Evolutionary conservation across 2,329 filamentous ascomycete genomes (phyloP).

Genomic region (Ceratocystiopsis sp.): DNA sequence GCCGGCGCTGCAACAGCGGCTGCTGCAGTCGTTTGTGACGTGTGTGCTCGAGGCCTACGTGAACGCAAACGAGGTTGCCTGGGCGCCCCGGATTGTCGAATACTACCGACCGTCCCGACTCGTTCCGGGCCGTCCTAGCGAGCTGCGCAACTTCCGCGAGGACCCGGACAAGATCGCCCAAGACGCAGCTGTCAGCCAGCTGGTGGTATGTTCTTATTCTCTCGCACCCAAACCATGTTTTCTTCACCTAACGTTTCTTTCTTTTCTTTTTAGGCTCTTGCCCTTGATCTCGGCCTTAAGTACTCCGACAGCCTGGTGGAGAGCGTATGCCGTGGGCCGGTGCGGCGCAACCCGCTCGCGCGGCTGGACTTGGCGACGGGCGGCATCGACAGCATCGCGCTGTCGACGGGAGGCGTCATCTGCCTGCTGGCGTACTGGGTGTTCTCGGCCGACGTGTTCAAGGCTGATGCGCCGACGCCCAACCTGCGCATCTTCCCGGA

Average conservation of each 20-base stretch:
- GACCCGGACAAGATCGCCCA: slow-evolving; percentile 42
- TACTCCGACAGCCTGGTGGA: slow-evolving; percentile 28
- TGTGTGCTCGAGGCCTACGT: slow-evolving; percentile 61
- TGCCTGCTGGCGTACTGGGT: slow-evolving; percentile 45
- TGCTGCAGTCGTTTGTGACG: slow-evolving; percentile 63
- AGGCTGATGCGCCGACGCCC: slow-evolving; percentile 34
- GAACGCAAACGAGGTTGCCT: slow-evolving; percentile 40
- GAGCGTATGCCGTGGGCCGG: slow-evolving; percentile 23
- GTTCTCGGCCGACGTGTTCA: slow-evolving; percentile 44
- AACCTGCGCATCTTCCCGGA: slow-evolving; percentile 42
- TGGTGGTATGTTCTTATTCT: slow-evolving; percentile 33
- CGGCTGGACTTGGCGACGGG: slow-evolving; percentile 10
- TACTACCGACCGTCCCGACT: slow-evolving; percentile 47
- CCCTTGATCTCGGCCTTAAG: slow-evolving; percentile 41
- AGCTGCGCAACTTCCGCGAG: slow-evolving; percentile 43
- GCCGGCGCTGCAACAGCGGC: slow-evolving; percentile 39
- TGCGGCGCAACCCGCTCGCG: slow-evolving; percentile 27
- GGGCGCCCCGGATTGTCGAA: slow-evolving; percentile 50
- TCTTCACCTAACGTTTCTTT: not conserved
- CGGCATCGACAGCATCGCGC: slow-evolving; percentile 30
- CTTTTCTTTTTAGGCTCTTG: slow-evolving; percentile 31
- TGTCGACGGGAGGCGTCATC: slow-evolving; percentile 41
- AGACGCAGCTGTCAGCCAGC: slow-evolving; percentile 52
- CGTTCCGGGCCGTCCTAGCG: slow-evolving; percentile 42
- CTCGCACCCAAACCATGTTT: no score